Conservation (phyloP, 1,284 basidiomycete species). For the Heterobasidion parviporum region DNA sequence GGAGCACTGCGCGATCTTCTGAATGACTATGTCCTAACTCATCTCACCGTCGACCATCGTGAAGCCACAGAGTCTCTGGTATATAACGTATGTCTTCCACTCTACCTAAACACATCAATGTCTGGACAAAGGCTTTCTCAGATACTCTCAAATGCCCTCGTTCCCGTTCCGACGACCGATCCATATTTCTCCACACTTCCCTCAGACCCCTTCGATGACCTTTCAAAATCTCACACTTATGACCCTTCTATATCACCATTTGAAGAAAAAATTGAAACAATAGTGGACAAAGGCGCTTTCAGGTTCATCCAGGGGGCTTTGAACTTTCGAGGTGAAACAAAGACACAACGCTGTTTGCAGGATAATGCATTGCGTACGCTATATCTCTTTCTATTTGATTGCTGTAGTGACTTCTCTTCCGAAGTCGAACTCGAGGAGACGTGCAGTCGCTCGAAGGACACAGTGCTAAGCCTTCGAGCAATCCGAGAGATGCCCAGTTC, state of each 20-base stretch:
- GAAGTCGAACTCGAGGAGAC: neutral
- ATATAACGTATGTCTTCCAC: slow-evolving; percentile 6
- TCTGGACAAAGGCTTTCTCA: neutral
- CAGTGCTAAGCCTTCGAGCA: neutral
- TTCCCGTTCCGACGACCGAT: slow-evolving; percentile 5
- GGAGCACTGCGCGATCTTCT: slow-evolving; percentile 10
- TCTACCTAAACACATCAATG: neutral
- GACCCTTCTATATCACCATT: too few relatives aligned
- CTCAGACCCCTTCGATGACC: slow-evolving; percentile 9
- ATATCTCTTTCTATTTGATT: neutral
- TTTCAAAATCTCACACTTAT: neutral
- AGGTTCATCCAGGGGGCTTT: neutral
- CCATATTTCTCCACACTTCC: slow-evolving; percentile 6
- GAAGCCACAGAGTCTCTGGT: slow-evolving; percentile 8
- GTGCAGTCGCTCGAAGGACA: neutral
- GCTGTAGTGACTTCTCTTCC: neutral
- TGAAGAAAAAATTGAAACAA: too few relatives aligned
- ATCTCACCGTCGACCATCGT: slow-evolving; percentile 9
- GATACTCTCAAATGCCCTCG: neutral
- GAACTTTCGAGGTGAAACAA: neutral
- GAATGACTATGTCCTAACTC: slow-evolving; percentile 8
- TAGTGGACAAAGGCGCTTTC: neutral
- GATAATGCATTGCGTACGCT: neutral
- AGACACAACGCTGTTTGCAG: neutral
- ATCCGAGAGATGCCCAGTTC: neutral